Conservation (phyloP, 208 protist species). For the Blastocrithidia nonstop region DNA sequence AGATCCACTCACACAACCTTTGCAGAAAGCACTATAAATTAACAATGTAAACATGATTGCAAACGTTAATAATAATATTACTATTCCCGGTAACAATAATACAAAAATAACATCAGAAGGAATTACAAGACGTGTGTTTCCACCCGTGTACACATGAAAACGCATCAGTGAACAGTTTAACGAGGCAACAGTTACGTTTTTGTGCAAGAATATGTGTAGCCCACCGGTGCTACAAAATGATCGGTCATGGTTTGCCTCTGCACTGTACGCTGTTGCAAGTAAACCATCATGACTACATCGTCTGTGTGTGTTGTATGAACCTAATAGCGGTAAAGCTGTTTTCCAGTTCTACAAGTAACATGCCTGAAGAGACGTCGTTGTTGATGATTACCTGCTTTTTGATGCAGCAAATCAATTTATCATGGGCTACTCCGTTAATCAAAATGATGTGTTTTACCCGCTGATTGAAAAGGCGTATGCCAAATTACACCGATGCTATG, state of each 20-base stretch:
- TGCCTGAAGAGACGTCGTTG: constrained; percentile 49
- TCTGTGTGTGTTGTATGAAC: constrained; percentile 46
- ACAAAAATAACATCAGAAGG: no score
- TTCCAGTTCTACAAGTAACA: constrained; percentile 79
- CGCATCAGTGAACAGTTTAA: no score
- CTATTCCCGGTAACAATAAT: no score
- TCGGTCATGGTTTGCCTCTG: constrained; percentile 74
- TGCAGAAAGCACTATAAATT: no score
- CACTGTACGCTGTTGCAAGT: constrained; percentile 36
- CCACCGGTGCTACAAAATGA: no score
- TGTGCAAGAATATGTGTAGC: no score
- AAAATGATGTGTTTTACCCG: constrained; percentile 42
- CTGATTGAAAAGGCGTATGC: constrained; percentile 87
- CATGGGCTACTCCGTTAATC: constrained; percentile 14
- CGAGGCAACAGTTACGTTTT: no score
- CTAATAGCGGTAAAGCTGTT: constrained; percentile 57
- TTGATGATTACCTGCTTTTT: constrained; percentile 79
- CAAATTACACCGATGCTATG: constrained; percentile 84
- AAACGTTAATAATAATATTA: no score
- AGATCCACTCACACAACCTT: no score
- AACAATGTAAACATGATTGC: no score
- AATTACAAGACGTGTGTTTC: no score
- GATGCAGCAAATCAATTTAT: constrained; percentile 38
- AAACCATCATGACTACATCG: constrained; percentile 49
- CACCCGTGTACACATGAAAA: no score